Base-by-base conservation (phyloP, 345 rosid species). In the Psidium friedrichsthalianum region DNA sequence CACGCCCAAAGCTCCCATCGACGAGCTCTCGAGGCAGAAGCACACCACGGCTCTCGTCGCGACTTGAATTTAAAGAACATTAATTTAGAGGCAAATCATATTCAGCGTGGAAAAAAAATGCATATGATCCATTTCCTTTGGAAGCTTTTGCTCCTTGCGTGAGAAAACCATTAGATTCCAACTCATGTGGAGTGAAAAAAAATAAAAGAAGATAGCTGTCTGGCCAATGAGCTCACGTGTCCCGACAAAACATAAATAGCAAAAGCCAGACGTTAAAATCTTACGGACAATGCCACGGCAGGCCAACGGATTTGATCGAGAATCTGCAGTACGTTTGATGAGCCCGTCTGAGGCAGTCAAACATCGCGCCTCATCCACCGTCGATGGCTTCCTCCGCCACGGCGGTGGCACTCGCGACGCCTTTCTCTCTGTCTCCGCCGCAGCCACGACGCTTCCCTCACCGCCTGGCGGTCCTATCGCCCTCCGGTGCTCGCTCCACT, bases 311-410 rank as follows among this genome's bases (percentile, higher is more conserved):
- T 32, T 16, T 16, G 47, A 69, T 69, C 8, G 32, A 32, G 78
- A 69, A 69, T 69, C 80, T 36, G 25, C 47, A 4, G 47, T 36
- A 6, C 80, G 47, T 69, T 18, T 18, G 47, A 69, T 36, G 47
- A 36, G 83, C 36, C 24, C 83, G 55, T 24, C 83, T 29, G 32
- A 25, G 40, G 55, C 83, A 12, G 83, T 18, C 80, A 12, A 81
- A 24, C 55, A n/a, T 13, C 40, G 83, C 51, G 27, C 32, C 42
- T 57, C 82, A 12, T 40, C 13, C 25, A 51, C 83, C 86, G 9
- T 42, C 74, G 14, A 85, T 76, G 86, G 83, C 83, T 47, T 78
- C 86, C 56, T 78, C 49, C 83, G 83, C 82, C 86, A 27, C 69
- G 42, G 36, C 86, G 52, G n/a, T 49, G 29, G 44, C 82, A 40